A percentile compares a stretch with the other conserved stretches of the same genome.
These are phyloP conservation scores for Globisporangium emineosum DNA, from an alignment of 352 stramenopile genomes.

Conservation along the genomic window DNA sequence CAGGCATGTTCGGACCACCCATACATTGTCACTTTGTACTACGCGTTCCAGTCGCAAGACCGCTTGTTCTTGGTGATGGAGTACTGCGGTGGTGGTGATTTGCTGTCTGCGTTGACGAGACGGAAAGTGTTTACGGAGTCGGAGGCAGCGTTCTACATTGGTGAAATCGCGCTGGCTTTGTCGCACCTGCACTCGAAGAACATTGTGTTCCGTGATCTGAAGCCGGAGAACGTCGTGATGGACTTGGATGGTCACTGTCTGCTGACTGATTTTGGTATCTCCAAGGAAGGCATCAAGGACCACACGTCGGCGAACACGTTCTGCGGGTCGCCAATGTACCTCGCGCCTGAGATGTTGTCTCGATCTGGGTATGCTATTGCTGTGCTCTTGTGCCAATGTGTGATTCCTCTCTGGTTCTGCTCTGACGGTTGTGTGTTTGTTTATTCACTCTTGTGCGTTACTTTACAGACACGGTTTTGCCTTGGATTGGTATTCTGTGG, in stretches of 20 bases:
- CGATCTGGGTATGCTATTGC: conserved; percentile 45
- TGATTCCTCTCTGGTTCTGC: background rate
- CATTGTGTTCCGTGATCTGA: conserved; percentile 86
- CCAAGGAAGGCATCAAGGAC: conserved; percentile 85
- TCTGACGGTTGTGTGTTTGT: background rate
- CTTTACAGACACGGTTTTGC: conserved; percentile 60
- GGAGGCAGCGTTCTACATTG: conserved; percentile 84
- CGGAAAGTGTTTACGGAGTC: conserved; percentile 79
- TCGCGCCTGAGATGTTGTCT: conserved; percentile 81
- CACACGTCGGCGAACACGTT: conserved; percentile 86
- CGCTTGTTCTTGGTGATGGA: conserved; percentile 86
- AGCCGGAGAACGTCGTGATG: conserved; percentile 87
- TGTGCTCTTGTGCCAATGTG: background rate
- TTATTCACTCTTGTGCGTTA: background rate
- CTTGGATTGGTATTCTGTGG: conserved; percentile 85
- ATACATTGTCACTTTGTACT: conserved; percentile 86
- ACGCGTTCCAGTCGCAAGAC: conserved; percentile 82
- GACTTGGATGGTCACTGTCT: conserved; percentile 79
- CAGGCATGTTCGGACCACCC: conserved; percentile 84
- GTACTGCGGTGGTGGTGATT: conserved; percentile 76
- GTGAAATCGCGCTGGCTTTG: conserved; percentile 75
- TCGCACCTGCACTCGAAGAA: conserved; percentile 85
- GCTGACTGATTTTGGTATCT: conserved; percentile 85
- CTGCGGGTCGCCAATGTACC: conserved; percentile 84
- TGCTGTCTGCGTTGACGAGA: conserved; percentile 73